Conservation (phyloP, 345 rosid genomes). For the Eucalyptus marginata region DNA sequence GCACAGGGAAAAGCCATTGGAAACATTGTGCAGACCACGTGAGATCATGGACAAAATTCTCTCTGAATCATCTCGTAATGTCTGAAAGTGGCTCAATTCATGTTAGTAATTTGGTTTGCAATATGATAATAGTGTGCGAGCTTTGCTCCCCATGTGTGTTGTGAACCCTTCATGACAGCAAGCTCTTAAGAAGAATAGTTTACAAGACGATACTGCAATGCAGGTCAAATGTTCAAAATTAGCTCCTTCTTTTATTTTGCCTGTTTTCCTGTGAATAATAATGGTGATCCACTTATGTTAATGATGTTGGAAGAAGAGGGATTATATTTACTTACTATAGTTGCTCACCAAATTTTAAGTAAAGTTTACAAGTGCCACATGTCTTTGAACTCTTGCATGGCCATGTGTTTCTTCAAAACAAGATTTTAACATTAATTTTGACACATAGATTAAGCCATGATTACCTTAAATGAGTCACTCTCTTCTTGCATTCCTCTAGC, state of each 20-base stretch:
- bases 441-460: too few species aligned
- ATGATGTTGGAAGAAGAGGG: too few species aligned
- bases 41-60: not conserved
- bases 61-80: not conserved
- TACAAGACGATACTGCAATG: not conserved
- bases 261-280: too few species aligned
- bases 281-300: too few species aligned
- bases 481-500: too few species aligned
- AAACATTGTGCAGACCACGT: constrained; percentile 17
- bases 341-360: too few species aligned
- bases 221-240: not conserved
- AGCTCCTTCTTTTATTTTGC: not conserved
- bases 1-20: constrained; percentile 25
- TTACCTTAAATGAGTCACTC: too few species aligned
- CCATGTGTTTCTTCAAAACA: too few species aligned
- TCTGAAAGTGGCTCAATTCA: not conserved
- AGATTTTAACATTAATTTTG: too few species aligned
- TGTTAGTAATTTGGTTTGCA: not conserved
- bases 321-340: too few species aligned
- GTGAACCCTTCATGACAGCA: not conserved
- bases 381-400: too few species aligned
- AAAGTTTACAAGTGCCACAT: too few species aligned
- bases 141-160: not conserved
- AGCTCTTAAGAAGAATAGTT: not conserved
- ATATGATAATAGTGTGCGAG: not conserved